These are phyloP conservation scores for Phytophthora ramorum DNA, from an alignment of 352 stramenopile genomes.

Conservation along the genomic window DNA sequence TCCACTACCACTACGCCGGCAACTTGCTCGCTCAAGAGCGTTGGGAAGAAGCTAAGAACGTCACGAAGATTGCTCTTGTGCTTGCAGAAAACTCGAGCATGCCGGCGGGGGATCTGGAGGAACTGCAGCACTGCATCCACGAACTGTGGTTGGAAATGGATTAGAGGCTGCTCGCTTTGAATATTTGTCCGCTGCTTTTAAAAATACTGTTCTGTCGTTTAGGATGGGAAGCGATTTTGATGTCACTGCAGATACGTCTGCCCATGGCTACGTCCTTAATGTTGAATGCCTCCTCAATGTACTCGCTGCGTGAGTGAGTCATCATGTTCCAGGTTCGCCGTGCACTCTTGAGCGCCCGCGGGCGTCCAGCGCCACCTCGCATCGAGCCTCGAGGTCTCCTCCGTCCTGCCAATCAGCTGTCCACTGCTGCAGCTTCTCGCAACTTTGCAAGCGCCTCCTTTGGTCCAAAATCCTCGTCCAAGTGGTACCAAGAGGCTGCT, in stretches of 20 bases:
- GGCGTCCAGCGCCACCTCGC: background rate
- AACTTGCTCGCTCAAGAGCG: conserved; percentile 30
- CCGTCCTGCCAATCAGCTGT: background rate
- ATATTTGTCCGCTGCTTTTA: background rate
- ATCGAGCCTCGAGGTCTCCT: background rate
- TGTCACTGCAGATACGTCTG: too few species aligned
- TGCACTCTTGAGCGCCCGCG: background rate
- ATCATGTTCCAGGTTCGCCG: background rate
- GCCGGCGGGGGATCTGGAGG: conserved; percentile 25
- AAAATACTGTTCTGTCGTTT: too few species aligned
- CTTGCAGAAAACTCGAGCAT: conserved; percentile 40
- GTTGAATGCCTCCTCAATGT: too few species aligned
- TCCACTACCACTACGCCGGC: conserved; percentile 38
- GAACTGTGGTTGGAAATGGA: conserved; percentile 39
- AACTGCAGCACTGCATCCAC: conserved; percentile 34
- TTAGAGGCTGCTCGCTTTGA: conserved; percentile 2
- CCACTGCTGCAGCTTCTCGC: background rate
- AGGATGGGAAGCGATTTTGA: too few species aligned
- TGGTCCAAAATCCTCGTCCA: background rate
- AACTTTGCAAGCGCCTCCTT: conserved; percentile 3
- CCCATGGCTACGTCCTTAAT: too few species aligned
- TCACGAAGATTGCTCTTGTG: conserved; percentile 28
- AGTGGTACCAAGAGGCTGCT: conserved; percentile 12
- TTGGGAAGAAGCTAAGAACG: conserved; percentile 36
- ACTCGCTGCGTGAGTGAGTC: too few species aligned